Evolutionary conservation across 257 asterid species (phyloP).

Genomic region (Jacaranda mimosifolia): DNA sequence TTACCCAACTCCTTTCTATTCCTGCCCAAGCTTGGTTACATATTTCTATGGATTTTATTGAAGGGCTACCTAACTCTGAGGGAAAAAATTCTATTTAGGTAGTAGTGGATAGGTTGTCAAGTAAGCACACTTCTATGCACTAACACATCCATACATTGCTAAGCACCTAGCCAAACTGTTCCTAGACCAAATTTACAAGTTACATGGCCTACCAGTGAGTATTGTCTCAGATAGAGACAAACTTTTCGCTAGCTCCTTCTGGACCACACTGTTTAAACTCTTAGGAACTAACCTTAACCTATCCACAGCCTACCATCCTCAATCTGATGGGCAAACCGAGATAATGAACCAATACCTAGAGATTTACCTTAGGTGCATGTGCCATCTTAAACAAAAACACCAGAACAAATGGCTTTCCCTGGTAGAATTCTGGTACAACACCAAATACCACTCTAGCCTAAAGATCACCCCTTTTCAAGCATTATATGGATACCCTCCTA

Average conservation of each 20-base stretch:
- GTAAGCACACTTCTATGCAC: not conserved
- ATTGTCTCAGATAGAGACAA: not conserved
- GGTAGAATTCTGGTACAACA: not conserved
- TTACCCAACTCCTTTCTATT: not conserved
- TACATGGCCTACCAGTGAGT: not conserved
- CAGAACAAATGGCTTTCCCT: not conserved
- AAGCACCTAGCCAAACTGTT: not conserved
- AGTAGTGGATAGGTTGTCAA: not conserved
- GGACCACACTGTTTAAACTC: too few relatives aligned
- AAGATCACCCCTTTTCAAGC: not conserved
- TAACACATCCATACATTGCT: not conserved
- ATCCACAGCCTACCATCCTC: not conserved
- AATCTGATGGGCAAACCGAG: not conserved
- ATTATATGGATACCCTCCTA: not conserved
- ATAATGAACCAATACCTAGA: not conserved
- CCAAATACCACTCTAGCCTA: not conserved
- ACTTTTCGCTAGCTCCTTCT: not conserved
- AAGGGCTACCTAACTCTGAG: not conserved
- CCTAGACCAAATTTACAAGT: not conserved
- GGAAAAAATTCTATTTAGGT: not conserved
- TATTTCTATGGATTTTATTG: not conserved
- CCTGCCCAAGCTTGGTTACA: not conserved
- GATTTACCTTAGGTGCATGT: not conserved
- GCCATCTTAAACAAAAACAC: not conserved
- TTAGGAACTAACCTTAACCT: not conserved